Evolutionary conservation across 139 green algal genomes (phyloP).

Genomic region (Dunaliella sp.): DNA sequence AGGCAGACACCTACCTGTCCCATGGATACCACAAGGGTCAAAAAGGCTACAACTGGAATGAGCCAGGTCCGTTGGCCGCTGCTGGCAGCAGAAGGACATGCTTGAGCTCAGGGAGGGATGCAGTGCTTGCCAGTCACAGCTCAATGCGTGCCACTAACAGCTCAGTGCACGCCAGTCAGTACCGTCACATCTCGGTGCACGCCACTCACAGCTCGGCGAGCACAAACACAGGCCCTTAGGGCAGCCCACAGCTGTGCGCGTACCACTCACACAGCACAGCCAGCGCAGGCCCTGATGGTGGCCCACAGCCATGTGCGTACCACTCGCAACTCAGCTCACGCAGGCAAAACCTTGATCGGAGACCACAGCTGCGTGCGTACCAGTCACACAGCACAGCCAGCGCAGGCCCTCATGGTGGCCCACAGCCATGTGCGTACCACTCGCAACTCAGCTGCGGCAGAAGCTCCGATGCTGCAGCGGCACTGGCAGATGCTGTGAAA

Average conservation of each 20-base stretch:
- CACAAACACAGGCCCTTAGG: background rate
- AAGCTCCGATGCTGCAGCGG: background rate
- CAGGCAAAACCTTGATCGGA: background rate
- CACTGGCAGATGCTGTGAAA: background rate
- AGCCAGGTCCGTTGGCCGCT: too few species aligned
- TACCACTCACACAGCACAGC: too few species aligned
- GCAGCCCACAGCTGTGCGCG: background rate
- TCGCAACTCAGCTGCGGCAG: constrained; percentile 3
- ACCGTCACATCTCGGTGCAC: too few species aligned
- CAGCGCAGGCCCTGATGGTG: too few species aligned
- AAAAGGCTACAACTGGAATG: too few species aligned
- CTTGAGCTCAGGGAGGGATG: too few species aligned
- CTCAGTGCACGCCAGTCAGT: too few species aligned
- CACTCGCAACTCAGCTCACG: background rate
- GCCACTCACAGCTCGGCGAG: background rate
- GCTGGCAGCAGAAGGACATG: too few species aligned
- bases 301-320: background rate
- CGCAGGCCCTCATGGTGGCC: background rate
- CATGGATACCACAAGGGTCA: too few species aligned
- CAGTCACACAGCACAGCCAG: background rate
- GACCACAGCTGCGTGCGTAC: background rate
- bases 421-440: background rate
- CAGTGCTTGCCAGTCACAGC: too few species aligned
- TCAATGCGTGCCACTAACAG: too few species aligned
- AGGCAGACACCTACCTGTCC: too few species aligned